phyloP scores from a whole-genome alignment of 305 asterid genomes.

The Ajuga reptans region DNA sequence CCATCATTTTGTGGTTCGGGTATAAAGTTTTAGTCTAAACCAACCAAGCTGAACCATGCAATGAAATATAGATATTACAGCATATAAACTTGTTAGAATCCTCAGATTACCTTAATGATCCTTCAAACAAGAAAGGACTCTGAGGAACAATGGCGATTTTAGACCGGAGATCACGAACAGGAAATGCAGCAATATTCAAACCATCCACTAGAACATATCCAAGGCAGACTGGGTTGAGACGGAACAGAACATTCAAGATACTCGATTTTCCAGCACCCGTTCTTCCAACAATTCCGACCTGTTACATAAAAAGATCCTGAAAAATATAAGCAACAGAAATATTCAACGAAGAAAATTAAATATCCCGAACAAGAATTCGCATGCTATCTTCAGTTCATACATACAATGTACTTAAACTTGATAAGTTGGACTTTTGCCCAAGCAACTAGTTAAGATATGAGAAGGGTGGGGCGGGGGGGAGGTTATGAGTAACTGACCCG shows the following conservation, averaged over 20 bases:
- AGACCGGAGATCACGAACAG: conserved; percentile 71
- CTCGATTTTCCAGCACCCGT: conserved; percentile 99
- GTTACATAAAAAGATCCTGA: not conserved
- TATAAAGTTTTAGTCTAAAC: no score
- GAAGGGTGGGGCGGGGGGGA: not conserved
- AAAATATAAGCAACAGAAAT: not conserved
- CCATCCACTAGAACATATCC: conserved; percentile 69
- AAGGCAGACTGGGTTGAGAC: conserved; percentile 59
- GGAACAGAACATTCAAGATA: conserved; percentile 70
- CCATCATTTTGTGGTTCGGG: no score
- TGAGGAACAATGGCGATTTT: conserved; percentile 84
- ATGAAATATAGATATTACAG: no score
- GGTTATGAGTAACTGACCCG: conserved; percentile 41
- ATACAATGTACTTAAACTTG: no score
- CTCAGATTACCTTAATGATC: conserved; percentile 61
- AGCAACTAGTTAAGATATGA: not conserved
- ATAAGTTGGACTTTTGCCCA: no score
- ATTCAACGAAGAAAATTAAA: not conserved
- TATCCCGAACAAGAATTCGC: not conserved
- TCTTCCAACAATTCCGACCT: conserved; percentile 95
- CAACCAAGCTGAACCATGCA: no score
- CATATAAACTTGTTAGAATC: not conserved
- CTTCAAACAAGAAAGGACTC: conserved; percentile 83
- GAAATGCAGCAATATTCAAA: conserved; percentile 43
- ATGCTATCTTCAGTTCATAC: no score